These are phyloP conservation scores for Seiridium unicorne DNA, from an alignment of 2,329 filamentous ascomycete species.

Conservation along the genomic window DNA sequence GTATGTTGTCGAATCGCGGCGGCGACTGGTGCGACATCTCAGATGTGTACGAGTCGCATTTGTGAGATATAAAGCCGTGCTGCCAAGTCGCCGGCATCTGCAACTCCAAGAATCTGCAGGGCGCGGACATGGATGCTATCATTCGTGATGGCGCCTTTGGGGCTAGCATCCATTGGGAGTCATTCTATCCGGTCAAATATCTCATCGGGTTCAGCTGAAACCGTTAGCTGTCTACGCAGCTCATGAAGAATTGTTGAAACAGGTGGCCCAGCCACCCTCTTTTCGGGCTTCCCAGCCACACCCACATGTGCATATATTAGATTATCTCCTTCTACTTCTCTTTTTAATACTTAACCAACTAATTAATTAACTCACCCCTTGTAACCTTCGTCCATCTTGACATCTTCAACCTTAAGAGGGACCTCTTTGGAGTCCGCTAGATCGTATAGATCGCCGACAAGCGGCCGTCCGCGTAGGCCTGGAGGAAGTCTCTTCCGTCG, in stretches of 20 bases:
- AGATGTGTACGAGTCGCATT: slow-evolving; percentile 27
- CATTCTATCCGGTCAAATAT: slow-evolving; percentile 20
- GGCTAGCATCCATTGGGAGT: slow-evolving; percentile 30
- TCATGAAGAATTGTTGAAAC: background rate
- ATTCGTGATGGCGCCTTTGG: slow-evolving; percentile 30
- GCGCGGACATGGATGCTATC: slow-evolving; percentile 28
- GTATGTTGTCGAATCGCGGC: slow-evolving; percentile 20
- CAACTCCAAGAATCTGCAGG: background rate
- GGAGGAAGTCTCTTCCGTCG: background rate
- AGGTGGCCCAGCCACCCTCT: no score
- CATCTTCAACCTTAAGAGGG: slow-evolving; percentile 15
- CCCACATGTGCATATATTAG: no score
- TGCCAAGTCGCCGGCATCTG: slow-evolving; percentile 31
- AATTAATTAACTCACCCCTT: no score
- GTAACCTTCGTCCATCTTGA: no score
- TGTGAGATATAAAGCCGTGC: slow-evolving; percentile 33
- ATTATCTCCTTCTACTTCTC: no score
- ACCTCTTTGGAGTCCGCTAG: background rate
- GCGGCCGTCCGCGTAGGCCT: background rate
- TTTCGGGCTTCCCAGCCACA: no score
- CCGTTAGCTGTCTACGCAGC: background rate
- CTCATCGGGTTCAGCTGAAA: background rate
- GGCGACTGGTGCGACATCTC: slow-evolving; percentile 30
- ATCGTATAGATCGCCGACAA: background rate
- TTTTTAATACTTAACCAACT: no score